These are phyloP conservation scores for Trichomonascaceae sp. DNA, from an alignment of 1,139 yeast species.

Conservation along the genomic window DNA sequence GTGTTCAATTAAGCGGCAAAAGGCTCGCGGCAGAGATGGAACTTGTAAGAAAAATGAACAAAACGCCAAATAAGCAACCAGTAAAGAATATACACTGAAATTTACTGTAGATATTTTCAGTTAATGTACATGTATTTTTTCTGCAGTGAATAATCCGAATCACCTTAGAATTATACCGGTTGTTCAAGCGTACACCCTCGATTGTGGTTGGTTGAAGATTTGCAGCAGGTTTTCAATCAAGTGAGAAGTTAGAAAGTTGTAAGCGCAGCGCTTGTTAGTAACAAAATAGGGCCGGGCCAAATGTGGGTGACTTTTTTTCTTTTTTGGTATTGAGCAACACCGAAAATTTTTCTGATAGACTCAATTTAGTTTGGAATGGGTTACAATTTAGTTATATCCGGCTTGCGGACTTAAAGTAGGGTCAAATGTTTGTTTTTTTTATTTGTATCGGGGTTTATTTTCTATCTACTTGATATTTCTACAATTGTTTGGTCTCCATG, in stretches of 20 bases:
- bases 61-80: not conserved
- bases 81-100: not conserved
- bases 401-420: not conserved
- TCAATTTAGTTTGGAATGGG: not conserved
- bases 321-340: not conserved
- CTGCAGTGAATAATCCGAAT: not conserved
- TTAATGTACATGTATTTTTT: not conserved
- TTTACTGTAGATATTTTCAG: not conserved
- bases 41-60: not conserved
- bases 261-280: not conserved
- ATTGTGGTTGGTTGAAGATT: not conserved
- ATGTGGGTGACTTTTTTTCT: not conserved
- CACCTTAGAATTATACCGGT: not conserved
- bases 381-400: not conserved
- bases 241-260: not conserved
- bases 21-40: not conserved
- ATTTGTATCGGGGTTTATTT: too few relatives aligned
- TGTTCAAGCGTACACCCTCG: not conserved
- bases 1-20: not conserved
- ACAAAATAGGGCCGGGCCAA: not conserved
- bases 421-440: not conserved
- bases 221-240: not conserved
- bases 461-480: too few relatives aligned
- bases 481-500: too few relatives aligned
- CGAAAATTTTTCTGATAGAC: not conserved